These are phyloP conservation scores for Candida maltosa DNA, from an alignment of 805 yeast genomes.

Conservation along the genomic window DNA sequence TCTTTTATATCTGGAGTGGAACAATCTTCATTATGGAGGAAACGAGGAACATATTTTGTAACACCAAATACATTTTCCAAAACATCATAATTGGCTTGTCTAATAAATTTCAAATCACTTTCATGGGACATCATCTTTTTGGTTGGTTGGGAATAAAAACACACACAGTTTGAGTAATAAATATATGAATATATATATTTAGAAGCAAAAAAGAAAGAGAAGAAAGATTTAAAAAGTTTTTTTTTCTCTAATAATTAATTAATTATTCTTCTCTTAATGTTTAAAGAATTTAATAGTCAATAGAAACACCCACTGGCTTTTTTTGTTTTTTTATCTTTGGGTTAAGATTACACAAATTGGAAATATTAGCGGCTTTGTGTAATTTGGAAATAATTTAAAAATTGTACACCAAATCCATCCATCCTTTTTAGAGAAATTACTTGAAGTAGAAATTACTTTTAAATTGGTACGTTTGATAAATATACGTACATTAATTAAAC, in stretches of 20 bases:
- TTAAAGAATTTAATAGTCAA: background rate
- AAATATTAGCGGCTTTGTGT: no score
- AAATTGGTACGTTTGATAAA: no score
- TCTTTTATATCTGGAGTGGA: conserved; percentile 35
- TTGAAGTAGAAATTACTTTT: no score
- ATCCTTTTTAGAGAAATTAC: no score
- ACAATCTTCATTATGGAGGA: conserved; percentile 33
- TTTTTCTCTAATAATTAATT: background rate
- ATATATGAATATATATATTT: no score
- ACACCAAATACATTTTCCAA: conserved; percentile 31
- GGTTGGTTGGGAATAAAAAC: background rate
- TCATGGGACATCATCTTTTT: no score
- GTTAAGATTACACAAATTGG: background rate
- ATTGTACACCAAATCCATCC: no score
- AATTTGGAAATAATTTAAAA: no score
- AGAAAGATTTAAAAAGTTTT: background rate
- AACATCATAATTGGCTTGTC: conserved; percentile 30
- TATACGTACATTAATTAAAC: no score
- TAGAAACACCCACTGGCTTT: background rate
- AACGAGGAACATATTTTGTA: conserved; percentile 36
- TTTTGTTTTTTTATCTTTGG: background rate
- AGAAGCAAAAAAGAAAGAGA: no score
- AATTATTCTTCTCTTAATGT: background rate
- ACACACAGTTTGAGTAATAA: no score
- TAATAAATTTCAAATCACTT: conserved; percentile 19